Base-by-base conservation (phyloP, 768 basidiomycete genomes). In the Leccinum disarticulatum region DNA sequence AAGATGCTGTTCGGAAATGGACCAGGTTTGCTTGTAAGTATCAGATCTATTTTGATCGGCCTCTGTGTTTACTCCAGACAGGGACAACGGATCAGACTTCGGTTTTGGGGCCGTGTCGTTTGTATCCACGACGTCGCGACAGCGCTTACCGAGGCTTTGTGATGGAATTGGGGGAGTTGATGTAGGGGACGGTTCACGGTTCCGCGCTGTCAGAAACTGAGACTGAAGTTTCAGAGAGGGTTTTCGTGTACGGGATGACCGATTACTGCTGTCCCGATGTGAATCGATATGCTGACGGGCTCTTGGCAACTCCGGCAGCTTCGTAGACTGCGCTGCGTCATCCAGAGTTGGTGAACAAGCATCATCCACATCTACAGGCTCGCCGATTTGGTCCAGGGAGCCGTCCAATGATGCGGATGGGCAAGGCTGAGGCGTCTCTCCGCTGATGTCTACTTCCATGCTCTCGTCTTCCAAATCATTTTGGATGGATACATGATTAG, bases 21-120 rank as follows among this genome's bases (percentile, higher is more conserved):
- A 83, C 91, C 91, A 93, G 1, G 87, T 81, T 60, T 87, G 86
- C 69, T 92, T 92, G 75, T 90, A 93, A n/a, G 90, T 92, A 63
- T 90, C 88, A 4, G 66, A 61, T 56, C 61, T 64, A 43, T 30
- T 49, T 25, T 61, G 81, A 22, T 66, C 68, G 14, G 50, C 54
- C 38, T 69, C 67, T 57, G 66, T 52, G 58, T 64, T 66, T 28
- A 63, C 65, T 54, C 59, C 68, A 54, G 58, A 46, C n/a, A 52
- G 28, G 5, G 58, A 58, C 10, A 59, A 54, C 3, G 62, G 56
- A 22, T 70, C 71, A 6, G 55, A 27, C 52, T 63, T 67, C 13
- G 27, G 52, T 50, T 64, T 66, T 30, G 60, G 51, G 58, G 58
- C 53, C 30, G 61, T 41, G 36, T 63, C 59, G 55, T 69, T 55